A percentile compares a stretch with the other conserved stretches of the same genome.
Conservation (phyloP, 345 rosid species). For the Rhodamnia rubescens region DNA sequence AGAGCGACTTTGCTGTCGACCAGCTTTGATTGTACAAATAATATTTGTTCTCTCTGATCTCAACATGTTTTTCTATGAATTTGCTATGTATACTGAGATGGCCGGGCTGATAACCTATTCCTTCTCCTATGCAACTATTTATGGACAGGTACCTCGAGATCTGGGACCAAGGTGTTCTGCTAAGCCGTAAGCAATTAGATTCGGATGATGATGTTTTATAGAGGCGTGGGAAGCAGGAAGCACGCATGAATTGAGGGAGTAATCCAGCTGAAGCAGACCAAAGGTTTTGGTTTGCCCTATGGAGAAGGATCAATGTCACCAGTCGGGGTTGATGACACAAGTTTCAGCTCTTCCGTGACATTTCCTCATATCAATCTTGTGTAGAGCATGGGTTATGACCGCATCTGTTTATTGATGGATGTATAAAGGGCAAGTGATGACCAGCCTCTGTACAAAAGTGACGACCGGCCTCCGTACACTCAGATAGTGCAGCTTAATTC, state of each 20-base stretch:
- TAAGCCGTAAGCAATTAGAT: slow-evolving; percentile 39
- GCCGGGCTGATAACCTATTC: not conserved
- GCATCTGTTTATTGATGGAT: not conserved
- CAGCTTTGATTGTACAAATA: not conserved
- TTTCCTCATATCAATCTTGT: not conserved
- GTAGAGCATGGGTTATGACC: not conserved
- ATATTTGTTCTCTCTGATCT: not conserved
- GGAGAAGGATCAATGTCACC: not conserved
- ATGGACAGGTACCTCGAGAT: slow-evolving; percentile 48
- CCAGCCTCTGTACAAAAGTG: not conserved
- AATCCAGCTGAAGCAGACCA: not conserved
- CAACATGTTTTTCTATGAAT: not conserved
- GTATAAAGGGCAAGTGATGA: not conserved
- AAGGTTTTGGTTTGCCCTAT: not conserved
- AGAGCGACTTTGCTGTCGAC: not conserved
- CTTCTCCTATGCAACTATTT: not conserved
- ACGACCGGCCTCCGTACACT: not conserved
- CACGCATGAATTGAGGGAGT: not conserved
- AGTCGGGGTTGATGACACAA: not conserved
- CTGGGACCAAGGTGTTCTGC: slow-evolving; percentile 70
- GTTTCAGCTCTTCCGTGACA: not conserved
- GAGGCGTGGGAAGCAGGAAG: not conserved
- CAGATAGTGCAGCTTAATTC: not conserved
- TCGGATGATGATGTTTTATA: slow-evolving; percentile 1
- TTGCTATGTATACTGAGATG: not conserved